A percentile compares a stretch with the other conserved stretches of the same genome.
These are phyloP conservation scores for Paramecium sonneborni DNA, from an alignment of 73 alveolate species.

Conservation along the genomic window DNA sequence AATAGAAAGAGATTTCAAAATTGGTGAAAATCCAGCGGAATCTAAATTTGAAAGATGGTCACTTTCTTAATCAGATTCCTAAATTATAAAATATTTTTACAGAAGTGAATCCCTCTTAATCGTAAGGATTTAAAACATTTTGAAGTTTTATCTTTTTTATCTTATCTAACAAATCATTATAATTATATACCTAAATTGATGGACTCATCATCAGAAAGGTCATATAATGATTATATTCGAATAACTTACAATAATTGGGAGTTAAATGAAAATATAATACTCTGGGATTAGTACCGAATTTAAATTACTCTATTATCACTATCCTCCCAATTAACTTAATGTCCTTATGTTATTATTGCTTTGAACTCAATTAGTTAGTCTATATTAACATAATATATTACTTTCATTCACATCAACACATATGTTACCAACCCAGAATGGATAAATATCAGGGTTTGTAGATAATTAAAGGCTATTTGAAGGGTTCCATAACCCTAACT, in stretches of 20 bases:
- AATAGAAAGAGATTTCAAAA: background rate
- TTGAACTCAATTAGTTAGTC: background rate
- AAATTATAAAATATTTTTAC: background rate
- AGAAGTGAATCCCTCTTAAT: background rate
- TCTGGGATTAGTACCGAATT: background rate
- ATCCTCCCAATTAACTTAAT: constrained; percentile 5
- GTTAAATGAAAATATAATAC: background rate
- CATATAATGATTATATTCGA: background rate
- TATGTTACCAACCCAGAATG: constrained; percentile 32
- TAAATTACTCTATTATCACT: background rate
- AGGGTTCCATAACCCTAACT: constrained; percentile 31
- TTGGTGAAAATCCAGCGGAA: background rate
- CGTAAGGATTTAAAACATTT: background rate
- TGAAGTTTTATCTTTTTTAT: background rate
- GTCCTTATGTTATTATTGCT: background rate
- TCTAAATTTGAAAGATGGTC: background rate
- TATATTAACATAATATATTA: background rate
- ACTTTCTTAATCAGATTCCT: background rate
- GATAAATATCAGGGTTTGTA: constrained; percentile 4
- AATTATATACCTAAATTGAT: background rate
- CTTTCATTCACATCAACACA: background rate
- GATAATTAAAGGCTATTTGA: background rate
- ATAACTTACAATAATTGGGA: constrained; percentile 1
- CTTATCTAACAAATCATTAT: background rate
- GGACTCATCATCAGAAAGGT: constrained; percentile 20